Evolutionary conservation across 495 filamentous ascomycete genomes (phyloP), one percentile per base, ranked within the genome.

Genomic region (Tricharina praecox): DNA sequence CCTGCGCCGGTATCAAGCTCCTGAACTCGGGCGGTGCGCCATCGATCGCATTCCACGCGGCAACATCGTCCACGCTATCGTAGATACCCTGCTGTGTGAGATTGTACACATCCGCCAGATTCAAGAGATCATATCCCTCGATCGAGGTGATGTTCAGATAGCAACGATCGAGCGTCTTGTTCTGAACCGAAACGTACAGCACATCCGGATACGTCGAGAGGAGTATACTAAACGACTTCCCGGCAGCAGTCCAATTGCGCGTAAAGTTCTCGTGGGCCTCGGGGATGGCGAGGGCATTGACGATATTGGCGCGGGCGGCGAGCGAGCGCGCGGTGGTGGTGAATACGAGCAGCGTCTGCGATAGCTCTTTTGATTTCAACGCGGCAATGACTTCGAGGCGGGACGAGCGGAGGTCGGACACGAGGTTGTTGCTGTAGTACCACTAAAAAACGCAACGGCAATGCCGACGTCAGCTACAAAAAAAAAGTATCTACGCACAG

Each of bases 31-130:
- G 48, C 13, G 57, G 47, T 2, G 58, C 59, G 3, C 72, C 75
- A 53, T 77, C 66, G 5, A 62, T 39, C 45, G 63, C 54, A 5
- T 52, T 56, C 39, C 49, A 54, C 20, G 35, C 25, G 4, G 46
- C 51, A 11, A 24, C 30, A 19, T 45, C 34, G 15, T 58, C 32
- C 2, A 47, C 25, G 25, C 4, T 51, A 58, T 11, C 73, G 73
- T 55, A 76, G 19, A 46, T 68, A 3, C 62, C 41, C 43, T 62
- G n/a, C 72, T 23, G 66, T 70, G 7, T 70, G 66, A 56, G 77
- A 66, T 50, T 78, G 66, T 10, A 80, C n/a, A n/a, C n/a, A n/a
- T n/a, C n/a, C 28, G 28, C 5, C 7, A 13, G 7, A 13, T 32
- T 32, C 28, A 48, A 38, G 33, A 39, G 11, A 5, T 39, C 1